Percentiles rank a stretch among this genome's conserved stretches.
Evolutionary conservation across 2,329 filamentous ascomycete genomes (phyloP).

Genomic region (Apiospora phragmitis): DNA sequence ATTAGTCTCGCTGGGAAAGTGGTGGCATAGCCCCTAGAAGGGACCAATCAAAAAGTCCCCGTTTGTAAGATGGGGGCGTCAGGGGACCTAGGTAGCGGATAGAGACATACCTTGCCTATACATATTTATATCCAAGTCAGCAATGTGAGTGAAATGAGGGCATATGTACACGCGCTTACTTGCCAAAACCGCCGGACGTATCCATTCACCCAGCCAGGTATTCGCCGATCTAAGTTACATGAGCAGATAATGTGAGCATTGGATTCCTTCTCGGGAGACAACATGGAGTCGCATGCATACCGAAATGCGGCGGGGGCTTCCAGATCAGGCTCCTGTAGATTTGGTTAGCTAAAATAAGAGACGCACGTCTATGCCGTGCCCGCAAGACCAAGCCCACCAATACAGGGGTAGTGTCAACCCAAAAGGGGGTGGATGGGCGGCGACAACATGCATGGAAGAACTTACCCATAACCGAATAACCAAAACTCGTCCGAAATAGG

Average conservation of each 20-base stretch:
- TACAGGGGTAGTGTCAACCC: neutral
- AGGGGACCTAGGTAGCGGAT: neutral
- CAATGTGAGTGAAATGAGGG: neutral
- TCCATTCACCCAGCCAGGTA: slow-evolving; percentile 88
- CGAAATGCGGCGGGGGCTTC: slow-evolving; percentile 96
- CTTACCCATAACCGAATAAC: slow-evolving; percentile 95
- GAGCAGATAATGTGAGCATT: neutral
- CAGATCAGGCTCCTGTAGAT: slow-evolving; percentile 81
- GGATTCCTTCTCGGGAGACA: neutral
- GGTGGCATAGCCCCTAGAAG: neutral
- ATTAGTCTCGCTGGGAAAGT: neutral
- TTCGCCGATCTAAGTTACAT: slow-evolving; percentile 65
- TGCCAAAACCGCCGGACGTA: slow-evolving; percentile 98
- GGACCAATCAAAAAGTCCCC: neutral
- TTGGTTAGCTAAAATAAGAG: neutral
- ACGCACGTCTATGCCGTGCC: neutral
- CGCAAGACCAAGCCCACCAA: neutral
- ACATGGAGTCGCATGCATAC: slow-evolving; percentile 49
- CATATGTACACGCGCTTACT: slow-evolving; percentile 49
- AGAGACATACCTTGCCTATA: slow-evolving; percentile 2
- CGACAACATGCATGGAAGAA: slow-evolving; percentile 18
- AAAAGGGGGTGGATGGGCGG: neutral
- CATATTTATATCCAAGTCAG: neutral
- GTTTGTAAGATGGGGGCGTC: neutral
- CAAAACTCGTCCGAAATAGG: slow-evolving; percentile 68